Percentiles rank a stretch among this genome's conserved stretches.
phyloP scores from a whole-genome alignment of 176 grass and related monocot species.

The Rhynchospora tenuis region DNA sequence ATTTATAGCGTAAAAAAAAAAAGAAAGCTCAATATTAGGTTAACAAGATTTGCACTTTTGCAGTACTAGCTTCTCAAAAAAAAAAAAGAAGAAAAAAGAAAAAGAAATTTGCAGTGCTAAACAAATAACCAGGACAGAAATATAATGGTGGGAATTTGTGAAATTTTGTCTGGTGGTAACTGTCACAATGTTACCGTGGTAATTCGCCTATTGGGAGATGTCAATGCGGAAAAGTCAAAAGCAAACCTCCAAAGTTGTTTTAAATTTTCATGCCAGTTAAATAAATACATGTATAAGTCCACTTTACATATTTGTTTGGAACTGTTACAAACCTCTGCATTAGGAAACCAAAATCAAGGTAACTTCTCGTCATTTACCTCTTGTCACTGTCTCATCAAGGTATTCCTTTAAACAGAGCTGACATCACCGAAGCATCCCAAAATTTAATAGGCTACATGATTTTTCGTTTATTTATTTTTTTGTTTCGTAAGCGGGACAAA shows the following conservation, averaged over 20 bases:
- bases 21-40: not conserved
- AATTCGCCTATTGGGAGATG: not conserved
- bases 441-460: not conserved
- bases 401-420: not conserved
- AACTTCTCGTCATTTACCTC: constrained; percentile 17
- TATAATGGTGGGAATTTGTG: constrained; percentile 21
- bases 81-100: no score
- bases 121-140: not conserved
- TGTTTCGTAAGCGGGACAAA: not conserved
- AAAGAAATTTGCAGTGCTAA: not conserved
- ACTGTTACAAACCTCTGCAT: not conserved
- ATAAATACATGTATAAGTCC: not conserved
- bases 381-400: constrained; percentile 18
- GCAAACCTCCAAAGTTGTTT: constrained; percentile 13
- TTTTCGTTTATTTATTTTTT: not conserved
- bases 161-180: constrained; percentile 11
- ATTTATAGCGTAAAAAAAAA: not conserved
- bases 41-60: no score
- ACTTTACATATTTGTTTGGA: constrained; percentile 4
- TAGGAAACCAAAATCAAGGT: constrained; percentile 17
- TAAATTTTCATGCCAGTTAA: constrained; percentile 1
- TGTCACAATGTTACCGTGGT: constrained; percentile 9
- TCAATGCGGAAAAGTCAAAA: constrained; percentile 15
- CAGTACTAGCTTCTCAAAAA: no score
- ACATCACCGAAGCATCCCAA: constrained; percentile 11